A percentile compares a stretch with the other conserved stretches of the same genome.
Evolutionary conservation across 495 filamentous ascomycete genomes (phyloP).

Genomic region (Aspergillus carlsbadensis): DNA sequence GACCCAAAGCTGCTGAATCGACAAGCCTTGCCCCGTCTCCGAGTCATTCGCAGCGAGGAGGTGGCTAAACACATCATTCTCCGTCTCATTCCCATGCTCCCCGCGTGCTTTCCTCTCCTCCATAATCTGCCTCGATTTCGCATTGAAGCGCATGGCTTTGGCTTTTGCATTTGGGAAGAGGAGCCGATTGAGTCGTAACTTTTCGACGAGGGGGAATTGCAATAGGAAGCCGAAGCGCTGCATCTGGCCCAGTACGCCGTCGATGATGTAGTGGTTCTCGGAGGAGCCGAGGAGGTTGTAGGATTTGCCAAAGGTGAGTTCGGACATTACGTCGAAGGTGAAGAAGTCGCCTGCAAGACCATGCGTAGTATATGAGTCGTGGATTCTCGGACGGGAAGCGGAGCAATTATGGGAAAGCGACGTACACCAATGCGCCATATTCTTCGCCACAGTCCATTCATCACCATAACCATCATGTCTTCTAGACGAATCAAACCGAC

Average conservation of each 20-base stretch:
- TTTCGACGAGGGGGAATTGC: background rate
- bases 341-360: slow-evolving; percentile 2
- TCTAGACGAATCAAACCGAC: background rate
- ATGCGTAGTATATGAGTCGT: too few species aligned
- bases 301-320: slow-evolving; percentile 7
- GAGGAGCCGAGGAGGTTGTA: slow-evolving; percentile 1
- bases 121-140: background rate
- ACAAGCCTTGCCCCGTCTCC: slow-evolving; percentile 56
- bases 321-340: slow-evolving; percentile 14
- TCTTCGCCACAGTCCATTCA: slow-evolving; percentile 18
- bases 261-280: background rate
- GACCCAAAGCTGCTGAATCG: slow-evolving; percentile 54
- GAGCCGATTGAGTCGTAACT: background rate
- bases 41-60: slow-evolving; percentile 59
- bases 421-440: slow-evolving; percentile 36
- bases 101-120: background rate
- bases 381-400: too few species aligned
- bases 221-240: background rate
- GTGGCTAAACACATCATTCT: slow-evolving; percentile 61
- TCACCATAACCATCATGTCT: background rate
- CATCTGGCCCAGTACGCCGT: background rate
- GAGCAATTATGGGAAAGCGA: background rate
- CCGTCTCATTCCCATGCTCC: slow-evolving; percentile 20
- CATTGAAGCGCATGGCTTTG: background rate
- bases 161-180: background rate